Evolutionary conservation across 345 rosid genomes (phyloP), one percentile per base, ranked within the genome.

Genomic region (Viola odorata): DNA sequence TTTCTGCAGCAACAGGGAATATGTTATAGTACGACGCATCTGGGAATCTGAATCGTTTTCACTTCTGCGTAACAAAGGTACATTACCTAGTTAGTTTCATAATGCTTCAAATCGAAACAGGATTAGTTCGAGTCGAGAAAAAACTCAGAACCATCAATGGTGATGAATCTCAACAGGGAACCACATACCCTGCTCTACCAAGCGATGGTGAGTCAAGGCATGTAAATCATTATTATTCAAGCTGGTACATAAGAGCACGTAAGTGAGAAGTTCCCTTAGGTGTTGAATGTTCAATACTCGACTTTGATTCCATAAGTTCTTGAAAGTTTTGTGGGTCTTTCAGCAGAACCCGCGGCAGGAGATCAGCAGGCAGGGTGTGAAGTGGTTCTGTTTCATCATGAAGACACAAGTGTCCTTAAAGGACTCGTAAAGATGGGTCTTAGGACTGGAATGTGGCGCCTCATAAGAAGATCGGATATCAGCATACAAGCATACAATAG

Each of bases 311-410:
- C 13, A 17, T 41, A 6, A 55, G 7, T 53, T 11, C 12, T 36
- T 32, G 5, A 45, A 41, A 13, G n/a, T 1, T 40, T 45, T 36
- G 45, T 6, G n/a, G 3, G 5, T 5, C 5, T 39, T 42, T n/a
- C 69, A 63, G 77, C 68, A 3, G 67, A 68, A 13, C 51, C 69
- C 14, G 42, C 61, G 45, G 49, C 39, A 13, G 36, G 23, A 37
- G 47, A 62, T 42, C 55, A 57, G 16, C 13, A 10, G 8, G n/a
- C 63, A 17, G 64, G 67, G 15, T 50, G 61, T 1, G 69, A 64
- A 62, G 69, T 73, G 53, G 15, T 63, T 60, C 51, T 73, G 10
- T 58, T 68, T 50, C 73, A 73, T 42, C 42, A 15, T 23, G 77
- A 73, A 56, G 77, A 60, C 41, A 45, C 56, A 4, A 64, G 69